These are phyloP conservation scores for Metschnikowia anglica DNA, from an alignment of 805 yeast genomes.

Conservation along the genomic window DNA sequence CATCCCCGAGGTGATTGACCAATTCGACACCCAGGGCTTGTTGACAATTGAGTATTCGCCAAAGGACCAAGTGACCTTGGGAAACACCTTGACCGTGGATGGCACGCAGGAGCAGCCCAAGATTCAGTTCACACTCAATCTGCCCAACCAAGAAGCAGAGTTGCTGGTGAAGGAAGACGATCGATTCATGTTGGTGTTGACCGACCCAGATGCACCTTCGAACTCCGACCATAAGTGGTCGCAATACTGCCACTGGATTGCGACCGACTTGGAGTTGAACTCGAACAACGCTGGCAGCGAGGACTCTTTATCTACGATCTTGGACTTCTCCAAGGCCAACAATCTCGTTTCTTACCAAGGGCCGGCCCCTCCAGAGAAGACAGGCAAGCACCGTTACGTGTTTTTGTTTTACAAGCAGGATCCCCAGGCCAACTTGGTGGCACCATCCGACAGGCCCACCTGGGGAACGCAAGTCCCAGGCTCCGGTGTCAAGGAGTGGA, in stretches of 20 bases:
- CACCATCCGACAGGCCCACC: conserved; percentile 57
- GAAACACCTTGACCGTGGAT: conserved; percentile 63
- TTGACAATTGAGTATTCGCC: conserved; percentile 57
- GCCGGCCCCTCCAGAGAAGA: conserved; percentile 87
- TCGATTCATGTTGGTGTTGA: conserved; percentile 70
- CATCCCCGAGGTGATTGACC: conserved; percentile 53
- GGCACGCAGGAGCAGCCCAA: conserved; percentile 69
- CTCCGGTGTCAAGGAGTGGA: conserved; percentile 75
- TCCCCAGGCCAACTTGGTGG: conserved; percentile 40
- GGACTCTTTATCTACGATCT: conserved; percentile 28
- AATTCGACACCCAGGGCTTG: conserved; percentile 51
- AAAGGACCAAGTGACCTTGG: conserved; percentile 72
- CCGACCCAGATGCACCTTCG: conserved; percentile 95
- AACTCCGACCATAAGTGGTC: conserved; percentile 82
- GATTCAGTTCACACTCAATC: conserved; percentile 62
- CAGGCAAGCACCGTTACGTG: conserved; percentile 86
- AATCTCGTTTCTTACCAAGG: conserved; percentile 63
- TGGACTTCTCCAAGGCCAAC: conserved; percentile 38
- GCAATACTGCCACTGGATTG: conserved; percentile 77
- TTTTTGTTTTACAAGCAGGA: conserved; percentile 72
- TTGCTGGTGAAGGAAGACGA: conserved; percentile 46
- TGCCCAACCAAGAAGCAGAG: conserved; percentile 43
- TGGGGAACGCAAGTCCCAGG: conserved; percentile 91
- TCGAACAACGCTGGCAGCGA: conserved; percentile 24
- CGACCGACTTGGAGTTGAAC: conserved; percentile 51